phyloP scores from a whole-genome alignment of 2,329 filamentous ascomycete genomes.

The Blastomyces emzantsi region DNA sequence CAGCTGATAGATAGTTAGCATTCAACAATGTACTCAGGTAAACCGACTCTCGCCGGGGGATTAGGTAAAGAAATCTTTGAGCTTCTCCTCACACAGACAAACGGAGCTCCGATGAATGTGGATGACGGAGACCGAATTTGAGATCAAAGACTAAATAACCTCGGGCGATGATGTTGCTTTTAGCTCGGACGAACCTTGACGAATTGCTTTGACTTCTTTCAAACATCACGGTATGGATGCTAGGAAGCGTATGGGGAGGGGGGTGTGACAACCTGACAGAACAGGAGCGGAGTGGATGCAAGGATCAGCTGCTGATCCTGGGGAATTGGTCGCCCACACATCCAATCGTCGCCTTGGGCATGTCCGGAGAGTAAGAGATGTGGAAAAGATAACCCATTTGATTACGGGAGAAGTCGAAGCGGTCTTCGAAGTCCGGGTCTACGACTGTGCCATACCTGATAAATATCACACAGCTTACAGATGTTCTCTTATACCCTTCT shows the following conservation, averaged over 20 bases:
- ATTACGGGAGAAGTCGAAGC: background rate
- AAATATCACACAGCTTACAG: background rate
- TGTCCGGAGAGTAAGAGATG: background rate
- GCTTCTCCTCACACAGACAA: background rate
- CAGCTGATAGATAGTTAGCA: background rate
- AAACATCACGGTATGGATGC: background rate
- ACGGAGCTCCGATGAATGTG: background rate
- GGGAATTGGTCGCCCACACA: background rate
- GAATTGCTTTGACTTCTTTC: background rate
- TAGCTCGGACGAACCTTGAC: background rate
- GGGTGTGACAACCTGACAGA: background rate
- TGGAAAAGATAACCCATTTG: background rate
- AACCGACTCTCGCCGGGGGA: too few species aligned
- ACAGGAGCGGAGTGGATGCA: background rate
- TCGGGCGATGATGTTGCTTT: background rate
- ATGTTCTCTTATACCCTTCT: too few species aligned
- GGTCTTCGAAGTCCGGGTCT: background rate
- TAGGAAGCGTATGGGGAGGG: background rate
- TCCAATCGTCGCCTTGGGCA: background rate
- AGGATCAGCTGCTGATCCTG: conserved; percentile 6
- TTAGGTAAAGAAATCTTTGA: too few species aligned
- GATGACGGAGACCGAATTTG: background rate
- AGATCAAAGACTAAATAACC: background rate
- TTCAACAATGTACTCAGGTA: background rate
- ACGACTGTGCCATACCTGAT: background rate